Conservation (phyloP, 1,139 yeast species). For the Tardiomyces blankii region DNA sequence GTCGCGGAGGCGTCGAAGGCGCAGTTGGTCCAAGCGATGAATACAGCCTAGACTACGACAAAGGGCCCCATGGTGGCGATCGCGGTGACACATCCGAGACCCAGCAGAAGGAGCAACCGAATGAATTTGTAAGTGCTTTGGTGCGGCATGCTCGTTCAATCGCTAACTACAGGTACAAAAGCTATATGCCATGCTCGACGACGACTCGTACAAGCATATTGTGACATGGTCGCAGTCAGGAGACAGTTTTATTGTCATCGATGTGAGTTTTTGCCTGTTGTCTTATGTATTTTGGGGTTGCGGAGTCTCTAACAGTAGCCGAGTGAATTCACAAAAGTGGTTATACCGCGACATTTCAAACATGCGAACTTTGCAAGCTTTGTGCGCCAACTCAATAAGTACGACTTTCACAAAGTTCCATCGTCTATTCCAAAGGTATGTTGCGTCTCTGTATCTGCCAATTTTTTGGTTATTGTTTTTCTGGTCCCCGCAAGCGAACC, state of each 20-base stretch:
- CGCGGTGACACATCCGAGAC: too few relatives aligned
- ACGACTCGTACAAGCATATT: slow-evolving; percentile 55
- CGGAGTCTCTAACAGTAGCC: slow-evolving; percentile 2
- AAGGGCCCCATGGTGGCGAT: too few relatives aligned
- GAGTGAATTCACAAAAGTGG: slow-evolving; percentile 68
- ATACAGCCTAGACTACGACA: too few relatives aligned
- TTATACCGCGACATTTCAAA: slow-evolving; percentile 83
- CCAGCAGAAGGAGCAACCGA: too few relatives aligned
- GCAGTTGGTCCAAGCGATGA: too few relatives aligned
- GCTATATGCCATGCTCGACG: slow-evolving; percentile 61
- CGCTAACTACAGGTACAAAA: slow-evolving; percentile 11
- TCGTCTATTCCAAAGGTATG: slow-evolving; percentile 37
- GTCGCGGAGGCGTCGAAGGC: too few relatives aligned
- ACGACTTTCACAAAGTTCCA: slow-evolving; percentile 90
- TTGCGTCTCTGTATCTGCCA: too few relatives aligned
- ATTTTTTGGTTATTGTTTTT: too few relatives aligned
- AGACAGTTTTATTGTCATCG: slow-evolving; percentile 78
- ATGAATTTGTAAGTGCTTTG: too few relatives aligned
- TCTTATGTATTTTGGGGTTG: slow-evolving; percentile 4
- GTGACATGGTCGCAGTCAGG: slow-evolving; percentile 81
- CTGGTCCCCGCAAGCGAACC: too few relatives aligned
- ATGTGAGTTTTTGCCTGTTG: slow-evolving; percentile 20
- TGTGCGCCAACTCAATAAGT: slow-evolving; percentile 89
- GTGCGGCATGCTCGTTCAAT: too few relatives aligned
- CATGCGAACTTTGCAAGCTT: slow-evolving; percentile 91